These are phyloP conservation scores for Hypoxylon trugodes DNA, from an alignment of 495 filamentous ascomycete genomes.

Conservation along the genomic window DNA sequence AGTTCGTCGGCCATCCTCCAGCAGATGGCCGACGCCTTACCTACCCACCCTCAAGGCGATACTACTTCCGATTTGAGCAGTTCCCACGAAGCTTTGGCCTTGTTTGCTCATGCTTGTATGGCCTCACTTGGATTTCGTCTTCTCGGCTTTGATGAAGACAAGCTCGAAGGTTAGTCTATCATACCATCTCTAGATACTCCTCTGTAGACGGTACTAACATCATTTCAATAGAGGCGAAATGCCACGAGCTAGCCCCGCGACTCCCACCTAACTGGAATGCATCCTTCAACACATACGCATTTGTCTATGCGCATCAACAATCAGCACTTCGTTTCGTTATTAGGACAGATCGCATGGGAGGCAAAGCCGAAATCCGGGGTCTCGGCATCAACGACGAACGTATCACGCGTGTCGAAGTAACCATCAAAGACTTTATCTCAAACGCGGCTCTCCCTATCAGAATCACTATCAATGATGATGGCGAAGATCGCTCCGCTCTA, in stretches of 20 bases:
- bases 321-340: conserved; percentile 86
- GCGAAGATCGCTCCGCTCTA: conserved; percentile 55
- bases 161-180: conserved; percentile 48
- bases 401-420: conserved; percentile 78
- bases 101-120: conserved; percentile 88
- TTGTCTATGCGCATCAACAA: conserved; percentile 90
- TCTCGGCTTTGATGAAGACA: conserved; percentile 82
- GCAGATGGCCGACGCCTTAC: conserved; percentile 66
- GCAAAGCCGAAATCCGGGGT: conserved; percentile 83
- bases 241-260: conserved; percentile 57
- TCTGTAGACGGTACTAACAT: background rate
- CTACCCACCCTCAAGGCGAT: conserved; percentile 58
- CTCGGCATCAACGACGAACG: conserved; percentile 82
- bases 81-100: conserved; percentile 83
- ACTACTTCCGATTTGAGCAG: conserved; percentile 71
- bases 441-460: conserved; percentile 57
- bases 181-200: conserved; percentile 57
- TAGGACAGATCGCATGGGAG: conserved; percentile 81
- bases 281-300: conserved; percentile 69
- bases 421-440: conserved; percentile 77
- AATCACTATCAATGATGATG: conserved; percentile 49
- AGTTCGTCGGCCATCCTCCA: conserved; percentile 55
- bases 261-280: conserved; percentile 83
- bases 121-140: conserved; percentile 80
- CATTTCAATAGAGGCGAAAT: conserved; percentile 50